Conservation (phyloP, 768 basidiomycete species). For the Hericium coralloides region DNA sequence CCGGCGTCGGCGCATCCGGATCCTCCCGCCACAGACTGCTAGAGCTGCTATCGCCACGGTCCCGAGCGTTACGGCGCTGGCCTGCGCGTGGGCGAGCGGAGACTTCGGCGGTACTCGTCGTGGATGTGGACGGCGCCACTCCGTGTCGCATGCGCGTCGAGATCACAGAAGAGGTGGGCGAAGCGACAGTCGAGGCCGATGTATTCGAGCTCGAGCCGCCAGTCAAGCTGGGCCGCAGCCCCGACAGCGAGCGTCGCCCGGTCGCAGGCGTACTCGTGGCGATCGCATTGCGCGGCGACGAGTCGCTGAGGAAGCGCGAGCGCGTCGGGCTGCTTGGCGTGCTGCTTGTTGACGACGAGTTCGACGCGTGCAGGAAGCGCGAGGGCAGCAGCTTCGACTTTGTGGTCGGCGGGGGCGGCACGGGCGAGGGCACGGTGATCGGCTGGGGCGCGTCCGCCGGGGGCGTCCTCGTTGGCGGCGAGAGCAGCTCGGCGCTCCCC, state of each 20-base stretch:
- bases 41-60: background rate
- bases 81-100: background rate
- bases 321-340: background rate
- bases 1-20: constrained; percentile 29
- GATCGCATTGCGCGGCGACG: background rate
- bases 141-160: background rate
- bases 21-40: constrained; percentile 8
- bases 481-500: background rate
- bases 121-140: background rate
- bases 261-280: background rate
- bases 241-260: constrained; percentile 6
- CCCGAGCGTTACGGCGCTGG: background rate
- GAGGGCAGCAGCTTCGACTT: background rate
- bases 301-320: background rate
- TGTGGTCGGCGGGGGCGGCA: background rate
- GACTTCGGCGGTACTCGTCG: background rate
- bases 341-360: background rate
- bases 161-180: background rate
- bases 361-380: background rate
- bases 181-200: background rate
- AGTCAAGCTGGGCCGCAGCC: constrained; percentile 6
- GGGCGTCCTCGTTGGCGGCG: background rate
- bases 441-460: background rate
- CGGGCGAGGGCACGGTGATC: background rate
- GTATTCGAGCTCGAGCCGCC: background rate